Conservation (phyloP, 495 filamentous ascomycete genomes). For the Xylaria acuta region DNA sequence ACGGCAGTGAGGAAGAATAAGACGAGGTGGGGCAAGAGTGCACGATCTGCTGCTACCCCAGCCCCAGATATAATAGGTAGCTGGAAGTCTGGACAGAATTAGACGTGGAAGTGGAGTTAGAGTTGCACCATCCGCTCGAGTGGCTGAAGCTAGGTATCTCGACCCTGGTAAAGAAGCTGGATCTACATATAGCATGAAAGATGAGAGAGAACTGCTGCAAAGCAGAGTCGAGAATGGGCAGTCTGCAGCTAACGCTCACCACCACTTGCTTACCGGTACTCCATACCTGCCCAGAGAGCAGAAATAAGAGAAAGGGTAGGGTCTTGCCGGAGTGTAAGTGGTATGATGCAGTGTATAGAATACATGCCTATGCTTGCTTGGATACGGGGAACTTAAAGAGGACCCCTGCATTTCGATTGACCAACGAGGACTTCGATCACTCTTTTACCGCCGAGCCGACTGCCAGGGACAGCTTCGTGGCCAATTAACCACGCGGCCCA, state of each 20-base stretch:
- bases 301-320: neutral
- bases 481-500: constrained; percentile 26
- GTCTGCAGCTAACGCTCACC: neutral
- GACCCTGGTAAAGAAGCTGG: constrained; percentile 4
- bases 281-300: constrained; percentile 3
- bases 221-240: constrained; percentile 3
- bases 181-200: constrained; percentile 15
- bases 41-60: constrained; percentile 28
- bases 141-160: constrained; percentile 11
- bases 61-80: constrained; percentile 24
- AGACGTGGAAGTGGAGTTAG: constrained; percentile 20
- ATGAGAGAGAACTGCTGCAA: constrained; percentile 23
- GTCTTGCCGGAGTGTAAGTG: constrained; percentile 1
- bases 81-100: constrained; percentile 15
- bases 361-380: neutral
- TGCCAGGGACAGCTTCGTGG: constrained; percentile 22
- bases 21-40: constrained; percentile 22
- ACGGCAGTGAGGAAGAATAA: constrained; percentile 4
- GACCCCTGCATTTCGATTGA: constrained; percentile 19
- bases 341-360: constrained; percentile 10
- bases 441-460: constrained; percentile 29
- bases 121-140: constrained; percentile 1
- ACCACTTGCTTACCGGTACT: constrained; percentile 1
- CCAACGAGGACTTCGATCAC: constrained; percentile 27
- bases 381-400: constrained; percentile 7